Conservation (phyloP, 2,329 filamentous ascomycete genomes). For the Apiospora marii region DNA sequence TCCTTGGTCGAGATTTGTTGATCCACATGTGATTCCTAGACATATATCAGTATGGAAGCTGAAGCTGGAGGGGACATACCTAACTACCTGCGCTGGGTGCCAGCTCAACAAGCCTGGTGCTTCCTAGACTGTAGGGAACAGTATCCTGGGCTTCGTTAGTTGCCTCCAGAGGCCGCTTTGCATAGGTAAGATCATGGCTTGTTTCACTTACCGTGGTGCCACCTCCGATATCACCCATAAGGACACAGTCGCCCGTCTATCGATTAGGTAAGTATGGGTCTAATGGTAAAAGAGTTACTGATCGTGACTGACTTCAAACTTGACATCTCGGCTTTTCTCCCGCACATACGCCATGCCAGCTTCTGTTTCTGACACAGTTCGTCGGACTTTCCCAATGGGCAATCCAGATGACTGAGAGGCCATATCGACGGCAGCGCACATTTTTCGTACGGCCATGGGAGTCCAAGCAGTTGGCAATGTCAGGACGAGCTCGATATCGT, state of each 20-base stretch:
- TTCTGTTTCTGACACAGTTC: constrained; percentile 4
- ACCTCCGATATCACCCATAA: background rate
- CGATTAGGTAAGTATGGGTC: background rate
- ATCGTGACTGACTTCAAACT: constrained; percentile 4
- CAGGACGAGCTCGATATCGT: background rate
- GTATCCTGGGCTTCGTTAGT: background rate
- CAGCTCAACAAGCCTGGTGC: background rate
- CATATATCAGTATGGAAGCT: background rate
- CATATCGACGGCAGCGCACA: background rate
- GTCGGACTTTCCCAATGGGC: background rate
- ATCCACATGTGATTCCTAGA: background rate
- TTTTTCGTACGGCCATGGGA: constrained; percentile 2
- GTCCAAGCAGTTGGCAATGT: background rate
- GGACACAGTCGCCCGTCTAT: background rate
- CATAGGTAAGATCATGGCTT: background rate
- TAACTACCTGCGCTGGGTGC: background rate
- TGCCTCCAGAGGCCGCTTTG: background rate
- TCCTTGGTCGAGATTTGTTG: constrained; percentile 9
- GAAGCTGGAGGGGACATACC: background rate
- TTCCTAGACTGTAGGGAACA: background rate
- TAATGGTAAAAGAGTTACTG: background rate
- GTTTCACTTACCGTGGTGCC: background rate
- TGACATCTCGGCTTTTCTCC: background rate
- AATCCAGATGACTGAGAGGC: background rate
- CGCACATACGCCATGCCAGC: constrained; percentile 6